These are phyloP conservation scores for Mallotus japonicus DNA, from an alignment of 441 rosid species.

Conservation along the genomic window DNA sequence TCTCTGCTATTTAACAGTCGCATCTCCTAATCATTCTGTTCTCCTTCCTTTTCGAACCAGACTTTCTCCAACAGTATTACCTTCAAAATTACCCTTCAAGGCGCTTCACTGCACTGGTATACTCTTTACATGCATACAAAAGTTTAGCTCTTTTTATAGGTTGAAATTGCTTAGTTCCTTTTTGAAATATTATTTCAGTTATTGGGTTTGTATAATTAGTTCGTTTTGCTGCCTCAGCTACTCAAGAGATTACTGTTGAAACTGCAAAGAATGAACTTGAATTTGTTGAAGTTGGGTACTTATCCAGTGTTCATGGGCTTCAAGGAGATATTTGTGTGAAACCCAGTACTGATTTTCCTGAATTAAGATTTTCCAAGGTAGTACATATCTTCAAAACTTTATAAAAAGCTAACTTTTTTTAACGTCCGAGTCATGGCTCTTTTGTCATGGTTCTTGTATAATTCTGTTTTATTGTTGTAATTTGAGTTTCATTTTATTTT, in stretches of 20 bases:
- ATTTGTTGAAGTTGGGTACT: constrained; percentile 72
- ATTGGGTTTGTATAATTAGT: background rate
- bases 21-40: constrained; percentile 20
- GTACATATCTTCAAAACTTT: background rate
- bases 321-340: constrained; percentile 78
- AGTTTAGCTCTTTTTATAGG: background rate
- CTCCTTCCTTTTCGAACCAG: constrained; percentile 19
- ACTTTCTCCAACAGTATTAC: constrained; percentile 23
- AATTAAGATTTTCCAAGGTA: constrained; percentile 73
- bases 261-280: constrained; percentile 34
- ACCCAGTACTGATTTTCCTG: constrained; percentile 81
- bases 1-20: constrained; percentile 36
- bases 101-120: constrained; percentile 46
- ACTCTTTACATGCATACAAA: background rate
- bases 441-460: background rate
- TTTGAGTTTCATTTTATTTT: too few species aligned
- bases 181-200: background rate
- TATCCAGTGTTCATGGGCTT: constrained; percentile 76
- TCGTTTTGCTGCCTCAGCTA: constrained; percentile 37
- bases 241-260: constrained; percentile 44
- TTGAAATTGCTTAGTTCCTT: background rate
- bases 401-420: background rate
- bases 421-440: too few species aligned
- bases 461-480: background rate
- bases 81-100: constrained; percentile 32